phyloP scores from a whole-genome alignment of 2,329 filamentous ascomycete genomes.

The Samsoniella hepiali region DNA sequence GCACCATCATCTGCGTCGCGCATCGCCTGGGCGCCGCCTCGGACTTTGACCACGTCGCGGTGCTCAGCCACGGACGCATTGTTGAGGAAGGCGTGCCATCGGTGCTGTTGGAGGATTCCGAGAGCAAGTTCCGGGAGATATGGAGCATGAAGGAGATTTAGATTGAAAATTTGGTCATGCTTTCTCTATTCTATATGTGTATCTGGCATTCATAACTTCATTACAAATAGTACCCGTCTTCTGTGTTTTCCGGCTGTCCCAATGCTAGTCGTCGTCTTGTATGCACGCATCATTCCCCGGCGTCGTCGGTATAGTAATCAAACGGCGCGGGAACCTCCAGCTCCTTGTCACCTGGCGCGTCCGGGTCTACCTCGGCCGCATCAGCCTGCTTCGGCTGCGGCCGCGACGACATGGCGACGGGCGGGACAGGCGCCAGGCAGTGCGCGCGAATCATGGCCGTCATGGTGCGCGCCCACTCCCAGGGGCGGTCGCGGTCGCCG shows the following conservation, averaged over 20 bases:
- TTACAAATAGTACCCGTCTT: slow-evolving; percentile 14
- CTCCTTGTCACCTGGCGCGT: slow-evolving; percentile 25
- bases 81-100: slow-evolving; percentile 18
- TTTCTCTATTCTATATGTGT: neutral
- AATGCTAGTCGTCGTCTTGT: neutral
- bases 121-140: slow-evolving; percentile 6
- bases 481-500: slow-evolving; percentile 59
- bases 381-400: slow-evolving; percentile 18
- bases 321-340: slow-evolving; percentile 31
- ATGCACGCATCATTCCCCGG: neutral
- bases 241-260: neutral
- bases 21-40: slow-evolving; percentile 30
- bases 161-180: neutral
- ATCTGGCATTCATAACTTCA: neutral
- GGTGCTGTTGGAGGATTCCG: neutral
- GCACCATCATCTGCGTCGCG: slow-evolving; percentile 29
- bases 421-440: slow-evolving; percentile 21
- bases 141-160: slow-evolving; percentile 8
- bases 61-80: slow-evolving; percentile 27
- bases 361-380: slow-evolving; percentile 25
- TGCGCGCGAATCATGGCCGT: slow-evolving; percentile 41
- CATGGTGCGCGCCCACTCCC: slow-evolving; percentile 75
- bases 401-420: neutral
- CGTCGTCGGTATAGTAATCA: slow-evolving; percentile 34
- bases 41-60: slow-evolving; percentile 29